Conservation (phyloP, 75 land plant species). For the Pseudotsuga menziesii region DNA sequence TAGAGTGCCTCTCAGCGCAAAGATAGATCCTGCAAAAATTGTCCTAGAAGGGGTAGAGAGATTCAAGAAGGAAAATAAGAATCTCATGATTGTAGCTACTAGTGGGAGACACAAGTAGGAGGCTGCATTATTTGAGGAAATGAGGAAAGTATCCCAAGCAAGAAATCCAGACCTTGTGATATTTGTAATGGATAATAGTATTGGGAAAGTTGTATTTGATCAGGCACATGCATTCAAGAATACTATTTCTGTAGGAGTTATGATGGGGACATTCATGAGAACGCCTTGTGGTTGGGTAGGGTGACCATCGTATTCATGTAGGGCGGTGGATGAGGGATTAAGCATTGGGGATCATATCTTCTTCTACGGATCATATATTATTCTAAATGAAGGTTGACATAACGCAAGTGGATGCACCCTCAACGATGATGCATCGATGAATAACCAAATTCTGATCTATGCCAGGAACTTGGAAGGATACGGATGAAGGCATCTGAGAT, state of each 20-base stretch:
- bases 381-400: too few species aligned
- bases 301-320: too few species aligned
- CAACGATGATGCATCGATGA: too few species aligned
- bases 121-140: constrained; percentile 51
- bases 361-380: too few species aligned
- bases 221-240: constrained; percentile 56
- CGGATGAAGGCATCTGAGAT: too few species aligned
- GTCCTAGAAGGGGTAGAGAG: constrained; percentile 38
- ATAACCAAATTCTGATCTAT: too few species aligned
- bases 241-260: constrained; percentile 45
- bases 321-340: too few species aligned
- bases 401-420: too few species aligned
- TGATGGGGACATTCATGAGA: constrained; percentile 53
- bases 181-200: constrained; percentile 55
- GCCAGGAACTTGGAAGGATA: too few species aligned
- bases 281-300: too few species aligned
- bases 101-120: constrained; percentile 57
- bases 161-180: constrained; percentile 43
- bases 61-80: constrained; percentile 40
- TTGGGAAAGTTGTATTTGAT: constrained; percentile 49
- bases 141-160: constrained; percentile 49
- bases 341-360: too few species aligned
- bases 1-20: too few species aligned
- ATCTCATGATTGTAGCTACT: constrained; percentile 46
- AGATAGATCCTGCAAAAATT: constrained; percentile 42